Base-by-base conservation (phyloP, 345 rosid genomes). In the Mangifera indica region DNA sequence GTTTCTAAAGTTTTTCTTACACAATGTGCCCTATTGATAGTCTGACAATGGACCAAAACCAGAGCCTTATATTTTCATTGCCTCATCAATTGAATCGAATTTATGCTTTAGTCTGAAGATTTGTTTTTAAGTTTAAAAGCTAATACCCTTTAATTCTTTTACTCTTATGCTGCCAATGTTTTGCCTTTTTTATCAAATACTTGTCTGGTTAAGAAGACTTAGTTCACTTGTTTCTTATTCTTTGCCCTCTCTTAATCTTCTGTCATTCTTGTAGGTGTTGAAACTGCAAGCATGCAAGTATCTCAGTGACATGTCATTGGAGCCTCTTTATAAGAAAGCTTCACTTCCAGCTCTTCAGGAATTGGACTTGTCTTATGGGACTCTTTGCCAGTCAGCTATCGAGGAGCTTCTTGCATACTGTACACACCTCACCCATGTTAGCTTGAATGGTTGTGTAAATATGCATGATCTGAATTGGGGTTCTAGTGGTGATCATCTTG, bases 401-500 rank as follows among this genome's bases (percentile, higher is more conserved):
- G 98, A 91, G 85, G 93, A 93, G 82, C 93, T 95, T 78, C 98
- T 95, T 83, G 87, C 94, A 26, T 87, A 78, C 80, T 92, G 98
- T 83, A 91, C 93, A 14, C 94, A 89, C 76, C 89, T 95, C 72
- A 95, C 96, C 63, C 99, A 91, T 72, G 74, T 93, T 83, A 92
- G 98, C 84, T 87, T 95, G 87, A 93, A 89, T 65, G 99, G 97
- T 71, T 95, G 97, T 76, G 83, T 78, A 54, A 95, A 93, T 76
- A 87, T 95, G 96, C 98, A 93, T 77, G 96, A 95, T 84, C 89
- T 95, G 62, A 87, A 91, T 76, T 95, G 98, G 99, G 91, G 87
- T 76, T 78, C 80, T 69, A 74, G 69, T 81, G 81, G 76, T 79
- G 86, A 74, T 64, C 86, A 74, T 61, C 81, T 62, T 66, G 60